phyloP scores from a whole-genome alignment of 139 green algal species.

The Edaphochlamys debaryana region DNA sequence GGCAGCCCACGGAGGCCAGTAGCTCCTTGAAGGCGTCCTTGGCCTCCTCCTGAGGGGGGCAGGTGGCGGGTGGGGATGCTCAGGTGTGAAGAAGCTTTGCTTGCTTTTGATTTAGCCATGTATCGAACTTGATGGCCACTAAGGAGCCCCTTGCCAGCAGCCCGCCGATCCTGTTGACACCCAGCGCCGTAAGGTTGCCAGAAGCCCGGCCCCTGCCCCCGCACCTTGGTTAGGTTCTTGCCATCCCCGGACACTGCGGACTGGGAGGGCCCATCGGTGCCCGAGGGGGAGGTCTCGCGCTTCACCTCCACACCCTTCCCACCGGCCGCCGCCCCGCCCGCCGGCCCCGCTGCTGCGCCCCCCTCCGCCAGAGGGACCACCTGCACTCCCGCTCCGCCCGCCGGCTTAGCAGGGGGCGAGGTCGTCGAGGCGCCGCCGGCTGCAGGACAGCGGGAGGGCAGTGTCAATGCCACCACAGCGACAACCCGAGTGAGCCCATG shows the following conservation, averaged over 20 bases:
- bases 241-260: constrained; percentile 6
- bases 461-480: no score
- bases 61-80: no score
- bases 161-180: no score
- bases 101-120: no score
- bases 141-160: no score
- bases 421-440: not conserved
- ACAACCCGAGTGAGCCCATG: no score
- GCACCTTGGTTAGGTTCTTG: constrained; percentile 28
- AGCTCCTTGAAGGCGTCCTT: constrained; percentile 95
- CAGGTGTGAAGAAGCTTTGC: no score
- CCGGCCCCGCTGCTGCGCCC: not conserved
- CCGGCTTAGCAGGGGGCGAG: not conserved
- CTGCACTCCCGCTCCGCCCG: not conserved
- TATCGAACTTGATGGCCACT: no score
- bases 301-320: not conserved
- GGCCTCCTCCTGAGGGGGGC: constrained; percentile 73
- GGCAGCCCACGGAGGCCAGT: constrained; percentile 69
- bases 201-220: no score
- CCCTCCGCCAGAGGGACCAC: constrained; percentile 13
- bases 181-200: no score
- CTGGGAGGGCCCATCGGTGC: constrained; percentile 18
- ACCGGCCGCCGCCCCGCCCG: not conserved
- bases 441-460: no score
- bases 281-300: constrained; percentile 20